A percentile compares a stretch with the other conserved stretches of the same genome.
Conservation (phyloP, 2,329 filamentous ascomycete species). For the Rosellinia necatrix region DNA sequence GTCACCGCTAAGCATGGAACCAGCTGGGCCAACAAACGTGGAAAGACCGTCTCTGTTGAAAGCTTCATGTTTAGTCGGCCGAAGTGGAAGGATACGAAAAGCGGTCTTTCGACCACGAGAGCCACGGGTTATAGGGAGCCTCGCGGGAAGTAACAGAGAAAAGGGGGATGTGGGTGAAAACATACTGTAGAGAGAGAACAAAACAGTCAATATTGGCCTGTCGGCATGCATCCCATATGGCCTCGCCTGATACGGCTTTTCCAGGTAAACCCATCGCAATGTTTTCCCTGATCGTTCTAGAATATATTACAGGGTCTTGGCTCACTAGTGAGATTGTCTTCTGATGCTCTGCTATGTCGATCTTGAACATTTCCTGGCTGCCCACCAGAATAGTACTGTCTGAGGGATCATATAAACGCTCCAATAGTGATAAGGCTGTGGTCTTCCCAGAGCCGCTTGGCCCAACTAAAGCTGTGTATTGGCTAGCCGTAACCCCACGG, state of each 20-base stretch:
- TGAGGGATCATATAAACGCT: constrained; percentile 50
- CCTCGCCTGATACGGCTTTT: constrained; percentile 54
- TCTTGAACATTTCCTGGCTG: constrained; percentile 44
- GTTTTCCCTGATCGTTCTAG: constrained; percentile 63
- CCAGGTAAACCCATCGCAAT: constrained; percentile 64
- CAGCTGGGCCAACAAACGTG: constrained; percentile 3
- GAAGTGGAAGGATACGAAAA: no score
- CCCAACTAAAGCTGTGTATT: constrained; percentile 60
- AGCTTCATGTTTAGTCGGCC: not conserved
- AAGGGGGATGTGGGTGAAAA: not conserved
- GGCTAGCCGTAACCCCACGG: constrained; percentile 49
- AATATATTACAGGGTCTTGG: constrained; percentile 72
- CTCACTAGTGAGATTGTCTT: constrained; percentile 68
- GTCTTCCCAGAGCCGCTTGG: constrained; percentile 64
- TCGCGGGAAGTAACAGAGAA: no score
- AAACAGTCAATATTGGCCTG: constrained; percentile 71
- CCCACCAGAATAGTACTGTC: constrained; percentile 55
- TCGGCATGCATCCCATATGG: constrained; percentile 55
- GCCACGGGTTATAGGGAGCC: no score
- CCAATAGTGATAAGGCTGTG: constrained; percentile 60
- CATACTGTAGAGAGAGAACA: constrained; percentile 53
- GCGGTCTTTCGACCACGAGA: no score
- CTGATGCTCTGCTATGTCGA: constrained; percentile 60
- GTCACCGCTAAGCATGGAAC: constrained; percentile 50
- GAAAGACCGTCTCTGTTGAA: constrained; percentile 2